Percentiles rank a stretch among this genome's conserved stretches.
Evolutionary conservation across 2,329 filamentous ascomycete genomes (phyloP).

Genomic region (Sporothrix luriei): DNA sequence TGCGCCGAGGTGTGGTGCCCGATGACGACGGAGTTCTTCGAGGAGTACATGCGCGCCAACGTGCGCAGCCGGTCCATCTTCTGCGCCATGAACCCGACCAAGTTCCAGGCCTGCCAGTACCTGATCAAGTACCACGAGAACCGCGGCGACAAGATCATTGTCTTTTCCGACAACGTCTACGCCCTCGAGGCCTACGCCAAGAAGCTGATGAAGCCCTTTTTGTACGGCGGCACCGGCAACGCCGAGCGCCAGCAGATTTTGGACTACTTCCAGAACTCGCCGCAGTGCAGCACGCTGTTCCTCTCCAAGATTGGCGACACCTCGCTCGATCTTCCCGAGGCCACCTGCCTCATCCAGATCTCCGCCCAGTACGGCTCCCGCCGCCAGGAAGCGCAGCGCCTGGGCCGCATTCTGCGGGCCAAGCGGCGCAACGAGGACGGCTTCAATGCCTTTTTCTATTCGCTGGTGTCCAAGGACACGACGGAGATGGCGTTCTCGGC

Average conservation of each 20-base stretch:
- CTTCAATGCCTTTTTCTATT: slow-evolving; percentile 99
- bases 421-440: slow-evolving; percentile 97
- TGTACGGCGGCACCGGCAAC: slow-evolving; percentile 86
- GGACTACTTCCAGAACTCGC: slow-evolving; percentile 93
- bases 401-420: slow-evolving; percentile 89
- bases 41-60: slow-evolving; percentile 70
- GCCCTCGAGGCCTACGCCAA: slow-evolving; percentile 83
- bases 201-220: slow-evolving; percentile 83
- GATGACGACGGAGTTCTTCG: slow-evolving; percentile 98
- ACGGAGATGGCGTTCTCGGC: slow-evolving; percentile 98
- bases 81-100: slow-evolving; percentile 96
- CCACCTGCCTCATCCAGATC: slow-evolving; percentile 95
- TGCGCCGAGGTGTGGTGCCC: slow-evolving; percentile 99
- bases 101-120: slow-evolving; percentile 96
- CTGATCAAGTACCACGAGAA: slow-evolving; percentile 97
- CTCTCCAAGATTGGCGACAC: slow-evolving; percentile 97
- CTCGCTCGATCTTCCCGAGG: slow-evolving; percentile 94
- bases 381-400: slow-evolving; percentile 90
- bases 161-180: slow-evolving; percentile 97
- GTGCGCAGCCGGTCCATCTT: slow-evolving; percentile 49
- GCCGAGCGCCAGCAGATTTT: slow-evolving; percentile 82
- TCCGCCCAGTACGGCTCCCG: slow-evolving; percentile 97
- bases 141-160: slow-evolving; percentile 94
- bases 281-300: slow-evolving; percentile 87
- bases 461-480: slow-evolving; percentile 93